These are phyloP conservation scores for Chenopodium quinoa DNA, from an alignment of 148 eudicot species.

Conservation along the genomic window DNA sequence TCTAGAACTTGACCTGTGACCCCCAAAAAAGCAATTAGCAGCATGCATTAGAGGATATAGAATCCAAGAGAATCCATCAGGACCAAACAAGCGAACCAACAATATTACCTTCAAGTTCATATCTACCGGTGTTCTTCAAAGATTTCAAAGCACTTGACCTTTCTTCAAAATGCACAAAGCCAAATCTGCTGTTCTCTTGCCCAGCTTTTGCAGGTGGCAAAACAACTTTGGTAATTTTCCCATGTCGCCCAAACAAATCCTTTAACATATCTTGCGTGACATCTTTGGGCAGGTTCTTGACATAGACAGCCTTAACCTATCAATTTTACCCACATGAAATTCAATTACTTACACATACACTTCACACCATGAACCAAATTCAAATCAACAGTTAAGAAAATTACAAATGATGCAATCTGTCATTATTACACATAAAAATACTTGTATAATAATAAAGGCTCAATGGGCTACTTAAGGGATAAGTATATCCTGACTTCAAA, in stretches of 20 bases:
- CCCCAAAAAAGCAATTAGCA: constrained; percentile 12
- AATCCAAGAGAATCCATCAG: not conserved
- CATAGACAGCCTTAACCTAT: constrained; percentile 92
- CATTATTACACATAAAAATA: not conserved
- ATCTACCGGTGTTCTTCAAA: constrained; percentile 71
- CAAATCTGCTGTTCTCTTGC: constrained; percentile 89
- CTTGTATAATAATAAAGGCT: not conserved
- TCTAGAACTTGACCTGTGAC: constrained; percentile 71
- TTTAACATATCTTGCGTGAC: constrained; percentile 67
- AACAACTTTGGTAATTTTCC: constrained; percentile 73
- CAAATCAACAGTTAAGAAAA: not conserved
- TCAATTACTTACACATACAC: not conserved
- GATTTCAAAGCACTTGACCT: constrained; percentile 84
- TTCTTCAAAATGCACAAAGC: constrained; percentile 88
- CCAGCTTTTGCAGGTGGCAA: constrained; percentile 93
- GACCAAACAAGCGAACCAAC: constrained; percentile 1
- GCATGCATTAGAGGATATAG: not conserved
- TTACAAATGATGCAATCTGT: not conserved
- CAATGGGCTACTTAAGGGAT: not conserved
- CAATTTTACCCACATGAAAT: constrained; percentile 13
- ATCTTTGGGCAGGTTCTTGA: constrained; percentile 81
- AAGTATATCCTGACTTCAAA: not conserved
- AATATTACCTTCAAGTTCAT: constrained; percentile 74
- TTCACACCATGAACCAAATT: constrained; percentile 4
- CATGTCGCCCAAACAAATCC: constrained; percentile 77